phyloP scores from a whole-genome alignment of 2,329 filamentous ascomycete species.

The Microdochium nivale region DNA sequence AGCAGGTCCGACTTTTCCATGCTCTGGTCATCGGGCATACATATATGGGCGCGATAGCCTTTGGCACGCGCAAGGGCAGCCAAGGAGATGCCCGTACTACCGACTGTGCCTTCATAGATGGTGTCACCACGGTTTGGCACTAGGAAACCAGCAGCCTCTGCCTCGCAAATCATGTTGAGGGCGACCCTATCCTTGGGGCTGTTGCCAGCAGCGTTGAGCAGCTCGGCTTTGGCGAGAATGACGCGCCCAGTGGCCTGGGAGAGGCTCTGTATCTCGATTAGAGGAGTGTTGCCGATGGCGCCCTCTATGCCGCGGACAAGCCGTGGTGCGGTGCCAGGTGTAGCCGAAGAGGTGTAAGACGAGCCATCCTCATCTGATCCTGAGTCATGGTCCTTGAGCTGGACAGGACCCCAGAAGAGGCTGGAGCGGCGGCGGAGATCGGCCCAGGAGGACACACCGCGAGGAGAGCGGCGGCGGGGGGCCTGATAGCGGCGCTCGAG shows the following conservation, averaged over 20 bases:
- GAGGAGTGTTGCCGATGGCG: constrained; percentile 86
- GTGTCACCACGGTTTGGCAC: constrained; percentile 78
- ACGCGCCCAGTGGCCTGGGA: constrained; percentile 80
- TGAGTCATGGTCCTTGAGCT: constrained; percentile 47
- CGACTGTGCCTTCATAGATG: constrained; percentile 95
- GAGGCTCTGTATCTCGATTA: constrained; percentile 78
- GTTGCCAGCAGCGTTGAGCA: constrained; percentile 88
- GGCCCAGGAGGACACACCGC: constrained; percentile 3
- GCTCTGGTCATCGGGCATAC: constrained; percentile 91
- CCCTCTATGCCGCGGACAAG: constrained; percentile 78
- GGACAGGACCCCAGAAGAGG: constrained; percentile 39
- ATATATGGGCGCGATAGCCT: constrained; percentile 91
- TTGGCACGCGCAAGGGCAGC: constrained; percentile 80
- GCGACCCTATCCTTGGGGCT: constrained; percentile 95
- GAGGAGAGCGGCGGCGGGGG: constrained; percentile 22
- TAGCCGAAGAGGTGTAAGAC: constrained; percentile 9
- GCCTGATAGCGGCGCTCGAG: constrained; percentile 57
- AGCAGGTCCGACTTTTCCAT: constrained; percentile 85
- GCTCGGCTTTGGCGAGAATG: constrained; percentile 92
- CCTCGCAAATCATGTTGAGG: constrained; percentile 75
- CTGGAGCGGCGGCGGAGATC: constrained; percentile 26
- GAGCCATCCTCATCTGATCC: constrained; percentile 14
- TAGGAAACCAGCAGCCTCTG: constrained; percentile 70
- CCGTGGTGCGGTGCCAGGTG: background rate
- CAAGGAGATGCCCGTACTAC: constrained; percentile 91